Evolutionary conservation across 176 grass and related monocot genomes (phyloP), one percentile per base, ranked within the genome.

Genomic region (Phoenix dactylifera): DNA sequence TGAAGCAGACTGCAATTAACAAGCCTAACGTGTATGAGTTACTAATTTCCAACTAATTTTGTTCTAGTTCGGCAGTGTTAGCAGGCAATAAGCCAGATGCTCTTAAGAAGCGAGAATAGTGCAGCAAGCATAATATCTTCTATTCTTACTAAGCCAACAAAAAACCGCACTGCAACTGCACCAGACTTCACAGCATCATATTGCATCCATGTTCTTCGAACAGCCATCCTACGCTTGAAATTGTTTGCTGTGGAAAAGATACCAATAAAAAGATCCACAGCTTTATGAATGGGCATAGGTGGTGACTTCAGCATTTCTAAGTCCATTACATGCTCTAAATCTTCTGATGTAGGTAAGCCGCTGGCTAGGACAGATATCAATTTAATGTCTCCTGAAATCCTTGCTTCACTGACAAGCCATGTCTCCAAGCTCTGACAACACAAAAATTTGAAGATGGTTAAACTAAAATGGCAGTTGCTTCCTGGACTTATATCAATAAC

Each of bases 131-230:
- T 29, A 54, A 30, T 5, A 54, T 55, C 16, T n/a, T 16, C 17
- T 16, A 15, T 77, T 60, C 84, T 89, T 89, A 99, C 94, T 88
- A 98, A 76, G 70, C 94, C 94, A 78, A 98, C 94, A 93, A 98
- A 98, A 74, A 98, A 99, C 15, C 79, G 79, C 18, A 93, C 82
- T 55, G 56, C 74, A 51, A 83, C 94, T 7, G 81, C 82, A 71
- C 85, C 85, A 62, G 70, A 86, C 14, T 79, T 78, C 49, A 99
- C 88, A 83, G 32, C 73, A 69, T 99, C 94, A 63, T 92, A 99
- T 39, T 99, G 94, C 94, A 99, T 93, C 94, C 94, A 99, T 26
- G 85, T 99, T 74, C 94, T 89, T 58, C 94, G 79, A 76, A 99
- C 85, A 1, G 94, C 84, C 94, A 99, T 99, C 73, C 94, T 84